Evolutionary conservation across 1,284 basidiomycete genomes (phyloP), one percentile per base, ranked within the genome.

Genomic region (Mycena sp.): DNA sequence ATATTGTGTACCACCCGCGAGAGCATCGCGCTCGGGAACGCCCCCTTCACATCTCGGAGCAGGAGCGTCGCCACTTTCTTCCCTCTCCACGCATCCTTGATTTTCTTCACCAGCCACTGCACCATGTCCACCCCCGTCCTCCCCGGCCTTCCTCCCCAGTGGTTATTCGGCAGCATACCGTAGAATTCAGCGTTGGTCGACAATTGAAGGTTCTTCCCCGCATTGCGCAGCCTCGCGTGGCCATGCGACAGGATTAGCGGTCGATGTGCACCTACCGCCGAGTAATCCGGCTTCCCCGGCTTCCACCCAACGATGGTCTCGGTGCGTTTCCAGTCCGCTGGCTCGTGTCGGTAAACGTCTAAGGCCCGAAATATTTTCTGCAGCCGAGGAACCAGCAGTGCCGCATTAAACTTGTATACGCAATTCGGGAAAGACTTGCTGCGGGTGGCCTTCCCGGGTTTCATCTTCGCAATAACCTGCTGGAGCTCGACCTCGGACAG

Each of bases 1-100:
- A 81, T 73, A 62, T 79, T 76, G 52, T 77, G 70, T 0, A 77
- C 12, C 2, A 80, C 73, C 1, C 38, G 32, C 5, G 71, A 53
- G 0, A 65, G 68, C 2, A 71, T 64, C 0, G 71, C 72, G 28
- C 71, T 77, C 0, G 76, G 76, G 59, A 80, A 80, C 0, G 77
- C 77, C 0, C 70, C 74, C 43, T 77, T 69, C 11, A 78, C 70
- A 61, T 77, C 73, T 0, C 76, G 60, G 29, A 75, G 73, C 0
- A 79, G 69, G 0, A 64, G 64, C 1, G 69, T 68, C 0, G 66
- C 72, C 7, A 72, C 73, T 26, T n/a, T n/a, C n/a, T 70, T 60
- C 2, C 63, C 46, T 12, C 67, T 29, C 73, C 74, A 75, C 0
- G 69, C 67, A 16, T 74, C 50, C 28, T 71, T 68, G 10, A 76